phyloP scores from a whole-genome alignment of 768 basidiomycete species.

The Roridomyces roridus region DNA sequence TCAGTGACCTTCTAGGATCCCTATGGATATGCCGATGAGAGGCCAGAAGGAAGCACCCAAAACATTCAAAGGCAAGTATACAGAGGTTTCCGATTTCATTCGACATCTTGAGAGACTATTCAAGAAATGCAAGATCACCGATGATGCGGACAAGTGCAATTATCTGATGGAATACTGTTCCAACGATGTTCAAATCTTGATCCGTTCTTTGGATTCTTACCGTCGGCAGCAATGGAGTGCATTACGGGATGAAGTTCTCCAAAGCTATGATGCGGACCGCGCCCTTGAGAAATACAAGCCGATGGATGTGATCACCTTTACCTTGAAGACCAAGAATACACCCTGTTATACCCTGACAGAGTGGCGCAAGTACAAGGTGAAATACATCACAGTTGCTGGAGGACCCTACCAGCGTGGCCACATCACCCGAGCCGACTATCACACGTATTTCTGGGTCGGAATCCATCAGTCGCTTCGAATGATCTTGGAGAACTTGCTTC shows the following conservation, averaged over 20 bases:
- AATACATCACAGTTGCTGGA: conserved; percentile 12
- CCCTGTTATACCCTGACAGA: not conserved
- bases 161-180: conserved; percentile 22
- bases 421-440: not conserved
- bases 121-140: conserved; percentile 3
- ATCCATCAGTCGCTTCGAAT: not conserved
- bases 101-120: conserved; percentile 20
- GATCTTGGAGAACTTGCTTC: not conserved
- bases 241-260: conserved; percentile 3
- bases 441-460: conserved; percentile 14
- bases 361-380: conserved; percentile 11
- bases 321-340: not conserved
- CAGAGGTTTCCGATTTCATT: conserved; percentile 24
- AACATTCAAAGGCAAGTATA: conserved; percentile 25
- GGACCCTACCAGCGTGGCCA: not conserved
- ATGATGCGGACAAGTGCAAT: conserved; percentile 8
- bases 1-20: no score
- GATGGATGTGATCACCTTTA: not conserved
- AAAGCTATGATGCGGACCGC: conserved; percentile 7
- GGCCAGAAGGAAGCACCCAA: conserved; percentile 24
- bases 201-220: conserved; percentile 13
- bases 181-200: conserved; percentile 13
- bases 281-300: not conserved
- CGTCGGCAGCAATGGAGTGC: not conserved
- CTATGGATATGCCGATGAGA: conserved; percentile 18